Percentiles rank a stretch among this genome's conserved stretches.
These are phyloP conservation scores for Nakazawaea laoshanensis DNA, from an alignment of 805 yeast species.

Conservation along the genomic window DNA sequence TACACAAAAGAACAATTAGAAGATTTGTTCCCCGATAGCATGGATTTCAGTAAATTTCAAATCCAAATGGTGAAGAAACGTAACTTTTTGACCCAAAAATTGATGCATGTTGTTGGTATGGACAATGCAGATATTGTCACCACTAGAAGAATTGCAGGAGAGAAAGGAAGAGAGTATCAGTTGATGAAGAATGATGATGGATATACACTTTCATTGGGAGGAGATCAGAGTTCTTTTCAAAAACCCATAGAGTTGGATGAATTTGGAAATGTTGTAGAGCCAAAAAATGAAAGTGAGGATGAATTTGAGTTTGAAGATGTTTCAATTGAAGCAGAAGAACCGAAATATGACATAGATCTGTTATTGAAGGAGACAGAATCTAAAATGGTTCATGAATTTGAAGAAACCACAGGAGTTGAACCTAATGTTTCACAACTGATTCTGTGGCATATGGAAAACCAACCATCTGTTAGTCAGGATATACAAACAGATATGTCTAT, in stretches of 20 bases:
- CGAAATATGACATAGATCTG: constrained; percentile 17
- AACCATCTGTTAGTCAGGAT: too few species aligned
- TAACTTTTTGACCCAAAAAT: constrained; percentile 79
- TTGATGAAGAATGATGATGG: constrained; percentile 74
- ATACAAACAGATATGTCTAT: too few species aligned
- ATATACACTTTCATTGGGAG: constrained; percentile 64
- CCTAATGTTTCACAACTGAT: too few species aligned
- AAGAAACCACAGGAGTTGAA: too few species aligned
- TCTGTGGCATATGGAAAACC: too few species aligned
- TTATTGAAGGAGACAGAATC: constrained; percentile 13
- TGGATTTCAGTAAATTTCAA: constrained; percentile 90
- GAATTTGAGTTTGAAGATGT: constrained; percentile 72
- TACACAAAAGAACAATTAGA: constrained; percentile 85
- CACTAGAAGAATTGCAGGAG: constrained; percentile 71
- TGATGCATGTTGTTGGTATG: constrained; percentile 80
- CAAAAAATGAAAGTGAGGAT: constrained; percentile 16
- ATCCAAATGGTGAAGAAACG: constrained; percentile 88
- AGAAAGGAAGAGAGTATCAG: constrained; percentile 66
- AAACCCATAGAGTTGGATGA: constrained; percentile 45
- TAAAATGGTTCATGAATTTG: constrained; percentile 5
- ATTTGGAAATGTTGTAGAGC: constrained; percentile 11
- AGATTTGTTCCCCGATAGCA: constrained; percentile 68
- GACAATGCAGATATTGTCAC: constrained; percentile 37
- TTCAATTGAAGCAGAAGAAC: constrained; percentile 28
- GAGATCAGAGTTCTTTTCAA: constrained; percentile 27